phyloP scores from a whole-genome alignment of 352 stramenopile genomes.

The Elongisporangium senticosum region DNA sequence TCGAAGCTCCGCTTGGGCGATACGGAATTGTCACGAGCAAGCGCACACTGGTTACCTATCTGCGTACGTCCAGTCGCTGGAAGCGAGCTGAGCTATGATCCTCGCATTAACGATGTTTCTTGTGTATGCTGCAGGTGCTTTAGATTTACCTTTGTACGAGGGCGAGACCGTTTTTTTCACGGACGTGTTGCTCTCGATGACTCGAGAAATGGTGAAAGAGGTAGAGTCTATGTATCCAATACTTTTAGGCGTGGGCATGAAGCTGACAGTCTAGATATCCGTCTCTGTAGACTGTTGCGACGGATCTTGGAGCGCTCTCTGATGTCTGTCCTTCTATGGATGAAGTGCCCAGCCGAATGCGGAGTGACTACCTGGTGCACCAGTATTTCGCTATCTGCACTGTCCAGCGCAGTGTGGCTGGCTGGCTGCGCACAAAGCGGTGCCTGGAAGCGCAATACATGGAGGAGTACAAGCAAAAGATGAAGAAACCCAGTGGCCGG shows the following conservation, averaged over 20 bases:
- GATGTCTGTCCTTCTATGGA: conserved; percentile 34
- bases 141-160: conserved; percentile 81
- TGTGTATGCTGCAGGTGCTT: conserved; percentile 21
- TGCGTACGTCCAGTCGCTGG: conserved; percentile 33
- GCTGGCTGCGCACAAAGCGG: conserved; percentile 68
- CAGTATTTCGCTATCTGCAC: conserved; percentile 59
- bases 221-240: conserved; percentile 15
- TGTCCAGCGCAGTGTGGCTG: conserved; percentile 48
- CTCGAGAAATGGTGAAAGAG: conserved; percentile 75
- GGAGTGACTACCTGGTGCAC: conserved; percentile 57
- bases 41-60: conserved; percentile 45
- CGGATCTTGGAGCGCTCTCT: conserved; percentile 32
- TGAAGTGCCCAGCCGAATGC: conserved; percentile 23
- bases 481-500: conserved; percentile 73
- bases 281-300: conserved; percentile 21
- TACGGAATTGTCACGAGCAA: conserved; percentile 35
- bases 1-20: conserved; percentile 73
- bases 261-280: no score
- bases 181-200: conserved; percentile 81
- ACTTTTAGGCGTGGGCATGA: background rate
- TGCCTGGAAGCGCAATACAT: conserved; percentile 66
- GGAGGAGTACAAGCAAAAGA: conserved; percentile 84
- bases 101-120: conserved; percentile 3
- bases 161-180: conserved; percentile 82
- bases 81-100: background rate